A percentile compares a stretch with the other conserved stretches of the same genome.
Conservation (phyloP, 805 yeast species). For the Zygosaccharomyces lentus region DNA sequence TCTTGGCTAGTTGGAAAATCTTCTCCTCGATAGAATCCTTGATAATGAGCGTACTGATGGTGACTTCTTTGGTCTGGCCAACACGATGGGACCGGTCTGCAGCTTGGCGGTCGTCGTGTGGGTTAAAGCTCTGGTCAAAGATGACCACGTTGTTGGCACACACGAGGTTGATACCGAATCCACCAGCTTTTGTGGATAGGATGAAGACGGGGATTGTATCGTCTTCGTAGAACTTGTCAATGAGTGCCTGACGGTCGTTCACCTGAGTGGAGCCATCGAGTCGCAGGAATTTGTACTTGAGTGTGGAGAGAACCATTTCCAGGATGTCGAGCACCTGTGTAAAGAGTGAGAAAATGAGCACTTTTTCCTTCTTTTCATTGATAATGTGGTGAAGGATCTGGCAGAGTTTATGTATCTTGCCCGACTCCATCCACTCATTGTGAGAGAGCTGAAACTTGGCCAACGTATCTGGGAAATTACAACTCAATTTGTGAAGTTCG, state of each 20-base stretch:
- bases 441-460: constrained; percentile 49
- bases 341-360: constrained; percentile 83
- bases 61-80: constrained; percentile 84
- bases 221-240: constrained; percentile 84
- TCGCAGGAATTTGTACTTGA: constrained; percentile 68
- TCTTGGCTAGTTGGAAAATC: constrained; percentile 78
- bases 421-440: constrained; percentile 59
- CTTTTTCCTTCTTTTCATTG: constrained; percentile 50
- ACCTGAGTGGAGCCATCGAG: constrained; percentile 94
- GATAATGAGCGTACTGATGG: constrained; percentile 69
- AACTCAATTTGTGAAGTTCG: constrained; percentile 74
- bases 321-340: constrained; percentile 88
- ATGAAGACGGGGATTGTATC: constrained; percentile 77
- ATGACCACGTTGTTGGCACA: constrained; percentile 92
- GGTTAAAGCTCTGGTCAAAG: constrained; percentile 92
- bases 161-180: constrained; percentile 94
- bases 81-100: constrained; percentile 98
- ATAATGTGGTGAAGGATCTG: constrained; percentile 57
- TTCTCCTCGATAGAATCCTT: constrained; percentile 83
- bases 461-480: constrained; percentile 64
- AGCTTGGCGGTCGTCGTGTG: constrained; percentile 98
- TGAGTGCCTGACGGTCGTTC: constrained; percentile 85
- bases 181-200: constrained; percentile 95
- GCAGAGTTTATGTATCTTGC: constrained; percentile 61
- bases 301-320: constrained; percentile 63